Evolutionary conservation across 2,329 filamentous ascomycete species (phyloP).

Genomic region (Colletotrichum sp.): DNA sequence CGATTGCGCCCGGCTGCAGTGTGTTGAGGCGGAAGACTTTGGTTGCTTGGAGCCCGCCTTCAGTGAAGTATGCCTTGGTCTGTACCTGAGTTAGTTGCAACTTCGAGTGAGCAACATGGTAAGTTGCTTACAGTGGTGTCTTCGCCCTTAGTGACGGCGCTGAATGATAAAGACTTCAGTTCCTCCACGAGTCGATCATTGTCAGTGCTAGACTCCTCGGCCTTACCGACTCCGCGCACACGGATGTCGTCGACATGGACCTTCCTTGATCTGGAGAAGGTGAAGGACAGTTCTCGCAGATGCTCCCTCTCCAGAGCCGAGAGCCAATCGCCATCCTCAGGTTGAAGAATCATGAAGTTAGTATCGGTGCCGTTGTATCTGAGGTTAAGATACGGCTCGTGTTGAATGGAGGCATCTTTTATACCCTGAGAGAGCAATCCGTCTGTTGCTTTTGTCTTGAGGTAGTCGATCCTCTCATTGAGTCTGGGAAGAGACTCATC

Average conservation of each 20-base stretch:
- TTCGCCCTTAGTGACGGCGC: not conserved
- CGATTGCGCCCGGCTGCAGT: constrained; percentile 61
- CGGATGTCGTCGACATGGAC: constrained; percentile 48
- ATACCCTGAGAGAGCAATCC: constrained; percentile 36
- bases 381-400: constrained; percentile 46
- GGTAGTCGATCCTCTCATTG: constrained; percentile 23
- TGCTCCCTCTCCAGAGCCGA: constrained; percentile 39
- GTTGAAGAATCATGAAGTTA: constrained; percentile 41
- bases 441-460: constrained; percentile 33
- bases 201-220: not conserved
- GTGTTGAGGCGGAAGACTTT: constrained; percentile 71
- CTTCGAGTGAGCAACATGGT: not conserved
- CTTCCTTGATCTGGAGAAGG: constrained; percentile 37
- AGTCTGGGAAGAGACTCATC: constrained; percentile 20
- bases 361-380: constrained; percentile 48
- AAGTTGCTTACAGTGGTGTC: not conserved
- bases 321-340: constrained; percentile 31
- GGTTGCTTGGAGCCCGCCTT: constrained; percentile 47
- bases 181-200: not conserved
- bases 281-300: constrained; percentile 43
- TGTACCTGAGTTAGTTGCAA: not conserved
- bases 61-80: constrained; percentile 20
- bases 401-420: not conserved
- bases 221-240: constrained; percentile 38
- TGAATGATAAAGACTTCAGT: not conserved